Percentiles rank a stretch among this genome's conserved stretches.
Conservation (phyloP, 2,329 filamentous ascomycete species). For the Arthrobotrys megalospora region DNA sequence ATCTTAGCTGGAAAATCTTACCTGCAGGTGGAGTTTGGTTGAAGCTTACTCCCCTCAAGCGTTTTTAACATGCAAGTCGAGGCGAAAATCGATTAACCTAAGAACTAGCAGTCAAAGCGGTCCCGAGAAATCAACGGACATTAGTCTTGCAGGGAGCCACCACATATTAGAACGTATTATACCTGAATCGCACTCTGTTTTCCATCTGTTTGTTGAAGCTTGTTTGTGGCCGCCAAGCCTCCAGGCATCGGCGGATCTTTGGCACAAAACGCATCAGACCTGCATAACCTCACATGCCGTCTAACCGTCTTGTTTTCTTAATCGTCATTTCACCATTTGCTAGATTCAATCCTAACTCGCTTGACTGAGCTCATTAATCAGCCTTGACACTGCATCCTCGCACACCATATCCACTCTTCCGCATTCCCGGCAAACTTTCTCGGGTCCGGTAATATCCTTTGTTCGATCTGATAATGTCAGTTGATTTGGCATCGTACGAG, state of each 20-base stretch:
- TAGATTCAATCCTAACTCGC: slow-evolving; percentile 20
- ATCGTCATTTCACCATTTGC: slow-evolving; percentile 31
- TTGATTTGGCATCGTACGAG: slow-evolving; percentile 33
- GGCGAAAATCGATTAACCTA: slow-evolving; percentile 26
- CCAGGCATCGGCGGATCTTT: slow-evolving; percentile 42
- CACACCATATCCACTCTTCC: slow-evolving; percentile 24
- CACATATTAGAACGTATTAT: slow-evolving; percentile 27
- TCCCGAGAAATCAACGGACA: not conserved
- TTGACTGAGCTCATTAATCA: slow-evolving; percentile 40
- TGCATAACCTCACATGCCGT: slow-evolving; percentile 40
- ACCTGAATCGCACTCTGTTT: slow-evolving; percentile 34
- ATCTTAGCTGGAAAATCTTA: slow-evolving; percentile 42
- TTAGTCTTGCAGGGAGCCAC: slow-evolving; percentile 8
- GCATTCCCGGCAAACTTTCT: slow-evolving; percentile 24
- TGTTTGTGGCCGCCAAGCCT: slow-evolving; percentile 52
- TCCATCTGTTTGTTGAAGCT: slow-evolving; percentile 48
- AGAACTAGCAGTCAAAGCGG: not conserved
- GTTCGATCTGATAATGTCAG: slow-evolving; percentile 35
- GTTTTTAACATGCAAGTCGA: slow-evolving; percentile 35
- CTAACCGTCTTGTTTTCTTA: slow-evolving; percentile 39
- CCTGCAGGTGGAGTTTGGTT: slow-evolving; percentile 11
- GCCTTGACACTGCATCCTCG: slow-evolving; percentile 8
- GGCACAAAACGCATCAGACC: slow-evolving; percentile 12
- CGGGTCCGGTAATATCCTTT: slow-evolving; percentile 6
- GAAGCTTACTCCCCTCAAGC: slow-evolving; percentile 35